Base-by-base conservation (phyloP, 2,329 filamentous ascomycete species). In the Sporothrix brunneoviolacea region DNA sequence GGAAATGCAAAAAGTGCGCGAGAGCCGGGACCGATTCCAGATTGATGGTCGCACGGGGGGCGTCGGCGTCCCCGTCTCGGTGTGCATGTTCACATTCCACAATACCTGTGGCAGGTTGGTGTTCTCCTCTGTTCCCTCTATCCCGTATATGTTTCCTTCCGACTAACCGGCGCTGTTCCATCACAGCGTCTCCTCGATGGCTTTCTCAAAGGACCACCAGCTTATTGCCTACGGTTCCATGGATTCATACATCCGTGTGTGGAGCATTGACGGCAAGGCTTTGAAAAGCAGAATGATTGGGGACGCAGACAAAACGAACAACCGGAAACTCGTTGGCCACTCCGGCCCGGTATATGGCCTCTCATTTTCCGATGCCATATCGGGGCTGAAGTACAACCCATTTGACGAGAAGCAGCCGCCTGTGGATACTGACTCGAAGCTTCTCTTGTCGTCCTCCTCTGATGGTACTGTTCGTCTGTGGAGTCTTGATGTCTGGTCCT, bases 31-130 rank as follows among this genome's bases (percentile, higher is more conserved):
- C 61, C 80, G 91, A 16, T 95, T 96, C 65, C 86, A 82, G 63
- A 91, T 97, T 51, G 88, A 95, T 53, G 82, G 84, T 18, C 81
- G 86, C 30, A 91, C 87, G 12, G 88, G 89, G 15, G 91, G 91
- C 8, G 79, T 91, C 45, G 89, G 91, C 13, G 82, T 89, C 49
- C 83, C 84, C 22, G 76, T 96, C 53, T 95, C 90, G 61, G 84
- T 94, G 21, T 93, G 88, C 73, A 97, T 97, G 87, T 96, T 94
- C 65, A 98, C 93, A 1, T 95, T 97, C 63, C 93, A 98, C 72
- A 98, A 98, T 67, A 95, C 88, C 0, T 84, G 90, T 56, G 90
- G 95, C 67, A 86, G 82, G 88, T 91, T 70, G 72, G 80, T 66
- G 39, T n/a, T 22, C 8, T 10, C 10, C 22, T 21, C 2, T 7